These are phyloP conservation scores for Hypsizygus marmoreus DNA, from an alignment of 768 basidiomycete species.

Conservation along the genomic window DNA sequence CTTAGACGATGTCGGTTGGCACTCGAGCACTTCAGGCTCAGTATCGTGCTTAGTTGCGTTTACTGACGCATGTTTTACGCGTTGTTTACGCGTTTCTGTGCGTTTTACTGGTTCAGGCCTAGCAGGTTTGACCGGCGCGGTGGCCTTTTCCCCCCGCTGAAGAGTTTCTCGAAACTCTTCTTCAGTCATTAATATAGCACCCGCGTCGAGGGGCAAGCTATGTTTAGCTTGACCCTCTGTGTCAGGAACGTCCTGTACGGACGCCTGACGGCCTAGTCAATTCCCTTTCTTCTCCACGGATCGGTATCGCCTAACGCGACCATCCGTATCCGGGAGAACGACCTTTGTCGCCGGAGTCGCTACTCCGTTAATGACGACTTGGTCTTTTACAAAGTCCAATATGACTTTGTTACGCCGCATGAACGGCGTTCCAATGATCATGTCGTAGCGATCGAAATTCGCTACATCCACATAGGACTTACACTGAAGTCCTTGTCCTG, in stretches of 20 bases:
- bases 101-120: background rate
- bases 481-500: constrained; percentile 1
- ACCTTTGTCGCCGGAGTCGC: background rate
- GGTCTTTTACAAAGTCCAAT: constrained; percentile 23
- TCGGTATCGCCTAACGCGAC: background rate
- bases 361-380: constrained; percentile 11
- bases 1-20: constrained; percentile 19
- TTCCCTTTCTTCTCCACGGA: constrained; percentile 2
- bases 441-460: constrained; percentile 38
- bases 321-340: background rate
- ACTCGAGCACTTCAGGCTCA: too few species aligned
- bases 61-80: background rate
- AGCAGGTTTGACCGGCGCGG: background rate
- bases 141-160: background rate
- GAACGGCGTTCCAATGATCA: constrained; percentile 36
- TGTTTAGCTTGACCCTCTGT: background rate
- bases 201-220: background rate
- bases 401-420: constrained; percentile 21
- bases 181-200: background rate
- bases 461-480: constrained; percentile 31
- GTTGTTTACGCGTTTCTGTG: background rate
- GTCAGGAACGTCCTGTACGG: background rate
- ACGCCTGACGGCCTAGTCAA: background rate
- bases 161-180: constrained; percentile 11
- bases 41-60: background rate